Conservation (phyloP, 2,329 filamentous ascomycete species). For the Bipolaris cookei region DNA sequence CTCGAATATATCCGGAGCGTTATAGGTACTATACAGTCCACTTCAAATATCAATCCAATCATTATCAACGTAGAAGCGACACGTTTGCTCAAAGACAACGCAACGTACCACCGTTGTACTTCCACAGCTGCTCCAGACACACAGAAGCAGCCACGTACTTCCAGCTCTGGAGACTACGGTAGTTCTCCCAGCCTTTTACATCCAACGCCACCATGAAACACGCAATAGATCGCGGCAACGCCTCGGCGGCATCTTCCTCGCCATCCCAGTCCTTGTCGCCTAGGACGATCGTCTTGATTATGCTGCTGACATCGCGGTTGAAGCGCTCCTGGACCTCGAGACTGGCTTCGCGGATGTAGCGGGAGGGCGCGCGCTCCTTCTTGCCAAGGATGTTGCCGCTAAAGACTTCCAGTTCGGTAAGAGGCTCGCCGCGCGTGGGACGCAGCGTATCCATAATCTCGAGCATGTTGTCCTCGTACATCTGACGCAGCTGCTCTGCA, state of each 20-base stretch:
- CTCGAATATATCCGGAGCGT: no score
- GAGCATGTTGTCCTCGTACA: constrained; percentile 60
- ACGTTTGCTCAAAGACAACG: constrained; percentile 19
- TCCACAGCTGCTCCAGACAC: constrained; percentile 58
- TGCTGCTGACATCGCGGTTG: constrained; percentile 52
- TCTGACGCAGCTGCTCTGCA: constrained; percentile 53
- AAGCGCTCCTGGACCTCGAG: constrained; percentile 50
- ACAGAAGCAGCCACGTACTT: constrained; percentile 60
- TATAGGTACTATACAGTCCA: no score
- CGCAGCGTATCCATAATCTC: constrained; percentile 54
- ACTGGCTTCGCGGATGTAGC: constrained; percentile 38
- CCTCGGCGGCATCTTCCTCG: constrained; percentile 42
- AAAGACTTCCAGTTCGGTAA: constrained; percentile 56
- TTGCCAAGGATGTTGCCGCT: constrained; percentile 64
- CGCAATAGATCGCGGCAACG: constrained; percentile 58
- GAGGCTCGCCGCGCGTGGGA: constrained; percentile 35
- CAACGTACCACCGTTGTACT: constrained; percentile 21
- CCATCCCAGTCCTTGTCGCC: constrained; percentile 42
- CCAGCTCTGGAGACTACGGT: constrained; percentile 55
- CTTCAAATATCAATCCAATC: no score
- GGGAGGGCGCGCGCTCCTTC: constrained; percentile 48
- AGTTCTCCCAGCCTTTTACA: constrained; percentile 36
- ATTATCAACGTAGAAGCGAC: no score
- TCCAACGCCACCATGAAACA: constrained; percentile 55
- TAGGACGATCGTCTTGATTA: constrained; percentile 54